Conservation (phyloP, 495 filamentous ascomycete species). For the Parathielavia appendiculata region DNA sequence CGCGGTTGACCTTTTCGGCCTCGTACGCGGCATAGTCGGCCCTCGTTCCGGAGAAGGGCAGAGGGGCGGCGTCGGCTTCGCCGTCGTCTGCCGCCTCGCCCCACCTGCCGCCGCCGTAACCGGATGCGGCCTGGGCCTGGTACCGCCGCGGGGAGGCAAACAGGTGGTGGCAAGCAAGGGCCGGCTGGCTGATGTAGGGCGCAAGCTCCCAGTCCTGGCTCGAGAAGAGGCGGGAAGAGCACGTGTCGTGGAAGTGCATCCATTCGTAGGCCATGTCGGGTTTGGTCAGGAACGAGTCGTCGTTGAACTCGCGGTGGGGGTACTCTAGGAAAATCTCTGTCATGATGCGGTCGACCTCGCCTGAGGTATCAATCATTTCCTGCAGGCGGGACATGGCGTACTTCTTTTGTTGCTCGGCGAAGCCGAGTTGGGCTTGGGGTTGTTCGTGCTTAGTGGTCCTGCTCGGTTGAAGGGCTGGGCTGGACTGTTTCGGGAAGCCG, state of each 20-base stretch:
- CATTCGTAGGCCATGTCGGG: constrained; percentile 84
- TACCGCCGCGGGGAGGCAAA: constrained; percentile 63
- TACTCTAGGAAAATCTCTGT: constrained; percentile 76
- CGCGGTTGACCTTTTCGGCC: constrained; percentile 60
- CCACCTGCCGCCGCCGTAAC: constrained; percentile 35
- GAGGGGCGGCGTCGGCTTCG: constrained; percentile 48
- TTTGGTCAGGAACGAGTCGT: constrained; percentile 86
- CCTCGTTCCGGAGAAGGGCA: constrained; percentile 72
- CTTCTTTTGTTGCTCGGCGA: constrained; percentile 70
- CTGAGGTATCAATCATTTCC: constrained; percentile 84
- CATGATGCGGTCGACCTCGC: constrained; percentile 80
- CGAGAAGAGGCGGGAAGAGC: constrained; percentile 66
- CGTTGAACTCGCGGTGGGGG: constrained; percentile 80
- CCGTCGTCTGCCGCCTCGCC: constrained; percentile 45
- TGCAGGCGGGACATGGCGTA: constrained; percentile 72
- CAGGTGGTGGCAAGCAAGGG: constrained; percentile 85
- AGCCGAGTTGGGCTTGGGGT: constrained; percentile 51
- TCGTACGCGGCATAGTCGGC: constrained; percentile 78
- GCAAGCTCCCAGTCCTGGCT: constrained; percentile 84
- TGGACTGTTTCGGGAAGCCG: constrained; percentile 63
- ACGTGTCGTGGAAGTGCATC: constrained; percentile 85
- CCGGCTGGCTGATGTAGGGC: constrained; percentile 77
- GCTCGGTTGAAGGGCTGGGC: constrained; percentile 2
- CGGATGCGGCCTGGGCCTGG: constrained; percentile 30
- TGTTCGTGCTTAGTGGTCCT: constrained; percentile 39